phyloP scores from a whole-genome alignment of 257 asterid genomes.

The Cordia subcordata region DNA sequence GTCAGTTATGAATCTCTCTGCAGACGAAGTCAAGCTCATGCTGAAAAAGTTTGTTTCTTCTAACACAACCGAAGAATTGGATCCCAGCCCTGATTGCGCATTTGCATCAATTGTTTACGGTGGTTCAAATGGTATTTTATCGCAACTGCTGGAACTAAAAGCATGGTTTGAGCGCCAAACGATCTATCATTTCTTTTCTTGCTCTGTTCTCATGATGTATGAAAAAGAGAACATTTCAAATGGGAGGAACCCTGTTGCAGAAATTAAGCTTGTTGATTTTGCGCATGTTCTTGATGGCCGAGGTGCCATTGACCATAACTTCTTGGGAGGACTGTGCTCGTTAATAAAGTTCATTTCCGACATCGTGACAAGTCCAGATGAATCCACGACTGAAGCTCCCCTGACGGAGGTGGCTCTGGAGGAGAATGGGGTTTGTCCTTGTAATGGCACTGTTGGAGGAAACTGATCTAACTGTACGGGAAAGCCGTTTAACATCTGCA shows the following conservation, averaged over 20 bases:
- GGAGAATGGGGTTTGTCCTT: slow-evolving; percentile 22
- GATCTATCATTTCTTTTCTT: slow-evolving; percentile 59
- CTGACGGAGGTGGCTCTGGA: slow-evolving; percentile 31
- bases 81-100: slow-evolving; percentile 58
- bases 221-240: slow-evolving; percentile 51
- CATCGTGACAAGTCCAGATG: slow-evolving; percentile 48
- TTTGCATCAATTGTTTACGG: slow-evolving; percentile 78
- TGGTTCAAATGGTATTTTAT: slow-evolving; percentile 66
- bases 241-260: slow-evolving; percentile 53
- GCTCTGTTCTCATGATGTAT: slow-evolving; percentile 65
- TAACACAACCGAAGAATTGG: slow-evolving; percentile 22
- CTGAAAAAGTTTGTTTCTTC: slow-evolving; percentile 69
- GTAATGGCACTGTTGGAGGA: slow-evolving; percentile 26
- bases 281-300: slow-evolving; percentile 72
- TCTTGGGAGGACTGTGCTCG: slow-evolving; percentile 87
- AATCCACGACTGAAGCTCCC: slow-evolving; percentile 23
- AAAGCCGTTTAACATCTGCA: neutral
- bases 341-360: slow-evolving; percentile 74
- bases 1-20: slow-evolving; percentile 40
- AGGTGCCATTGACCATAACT: slow-evolving; percentile 81
- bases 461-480: slow-evolving; percentile 7
- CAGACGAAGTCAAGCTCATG: slow-evolving; percentile 41
- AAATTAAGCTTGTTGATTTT: slow-evolving; percentile 73
- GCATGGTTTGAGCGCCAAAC: slow-evolving; percentile 95
- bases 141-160: slow-evolving; percentile 76